phyloP scores from a whole-genome alignment of 108 stramenopile species.

The Cyclotella sp. region DNA sequence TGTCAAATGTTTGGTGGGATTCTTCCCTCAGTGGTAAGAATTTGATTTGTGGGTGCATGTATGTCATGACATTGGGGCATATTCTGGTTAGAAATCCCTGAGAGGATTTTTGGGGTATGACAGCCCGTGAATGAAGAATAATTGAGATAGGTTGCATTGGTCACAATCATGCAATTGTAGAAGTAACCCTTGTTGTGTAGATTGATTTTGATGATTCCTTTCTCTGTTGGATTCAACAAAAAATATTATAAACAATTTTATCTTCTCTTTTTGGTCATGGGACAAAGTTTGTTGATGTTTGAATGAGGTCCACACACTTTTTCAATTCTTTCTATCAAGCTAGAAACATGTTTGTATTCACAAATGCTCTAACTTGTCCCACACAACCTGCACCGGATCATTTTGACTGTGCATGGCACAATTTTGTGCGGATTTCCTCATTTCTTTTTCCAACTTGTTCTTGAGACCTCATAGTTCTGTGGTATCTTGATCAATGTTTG shows the following conservation, averaged over 20 bases:
- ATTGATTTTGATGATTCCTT: constrained; percentile 47
- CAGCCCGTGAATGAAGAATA: constrained; percentile 23
- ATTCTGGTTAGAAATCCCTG: too few species aligned
- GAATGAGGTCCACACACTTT: constrained; percentile 42
- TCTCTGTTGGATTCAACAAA: constrained; percentile 47
- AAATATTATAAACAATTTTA: constrained; percentile 28
- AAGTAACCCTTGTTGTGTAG: constrained; percentile 43
- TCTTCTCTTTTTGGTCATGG: neutral
- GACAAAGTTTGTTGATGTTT: constrained; percentile 17
- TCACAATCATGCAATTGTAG: constrained; percentile 40
- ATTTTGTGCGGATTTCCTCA: constrained; percentile 26
- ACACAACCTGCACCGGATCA: constrained; percentile 48
- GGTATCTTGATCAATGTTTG: constrained; percentile 32
- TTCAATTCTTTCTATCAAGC: constrained; percentile 62
- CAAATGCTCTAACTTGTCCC: constrained; percentile 32
- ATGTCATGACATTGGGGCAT: too few species aligned
- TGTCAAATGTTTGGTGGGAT: too few species aligned
- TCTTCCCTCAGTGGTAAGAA: too few species aligned
- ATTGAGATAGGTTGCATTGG: constrained; percentile 56
- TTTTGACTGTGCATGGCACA: constrained; percentile 1
- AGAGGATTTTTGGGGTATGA: too few species aligned
- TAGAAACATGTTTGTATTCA: constrained; percentile 53
- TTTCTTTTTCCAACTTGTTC: constrained; percentile 57
- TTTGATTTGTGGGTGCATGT: too few species aligned
- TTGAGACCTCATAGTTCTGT: constrained; percentile 55